These are phyloP conservation scores for Elsinoe arachidis DNA, from an alignment of 2,329 filamentous ascomycete genomes.

Conservation along the genomic window DNA sequence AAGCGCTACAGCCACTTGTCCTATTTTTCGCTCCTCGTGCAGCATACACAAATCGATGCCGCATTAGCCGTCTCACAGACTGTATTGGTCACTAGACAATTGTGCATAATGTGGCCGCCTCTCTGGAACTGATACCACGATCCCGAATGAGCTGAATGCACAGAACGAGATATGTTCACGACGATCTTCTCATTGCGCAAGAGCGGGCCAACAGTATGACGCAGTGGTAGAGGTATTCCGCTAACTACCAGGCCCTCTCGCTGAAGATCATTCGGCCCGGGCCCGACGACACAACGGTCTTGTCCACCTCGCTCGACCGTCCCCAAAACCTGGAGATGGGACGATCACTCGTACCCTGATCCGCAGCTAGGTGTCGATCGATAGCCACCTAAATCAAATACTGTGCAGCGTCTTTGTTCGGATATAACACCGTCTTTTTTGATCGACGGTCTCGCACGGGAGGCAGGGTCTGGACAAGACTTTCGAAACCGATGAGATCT, in stretches of 20 bases:
- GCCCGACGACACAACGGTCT: neutral
- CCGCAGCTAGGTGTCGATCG: neutral
- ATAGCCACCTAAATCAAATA: neutral
- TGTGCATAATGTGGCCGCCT: neutral
- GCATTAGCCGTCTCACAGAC: neutral
- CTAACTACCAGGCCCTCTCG: neutral
- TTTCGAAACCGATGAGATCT: neutral
- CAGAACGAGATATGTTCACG: neutral
- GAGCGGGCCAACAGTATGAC: neutral
- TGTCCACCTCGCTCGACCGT: neutral
- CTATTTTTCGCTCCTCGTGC: conserved; percentile 9
- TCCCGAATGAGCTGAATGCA: neutral
- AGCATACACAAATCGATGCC: neutral
- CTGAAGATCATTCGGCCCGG: neutral
- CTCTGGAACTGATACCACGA: too few relatives aligned
- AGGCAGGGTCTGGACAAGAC: neutral
- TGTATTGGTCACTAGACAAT: neutral
- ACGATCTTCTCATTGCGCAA: conserved; percentile 6
- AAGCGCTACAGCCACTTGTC: neutral
- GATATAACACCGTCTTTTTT: neutral
- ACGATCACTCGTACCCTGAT: conserved; percentile 3
- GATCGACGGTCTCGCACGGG: neutral
- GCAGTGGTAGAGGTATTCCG: neutral
- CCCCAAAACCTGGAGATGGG: conserved; percentile 4
- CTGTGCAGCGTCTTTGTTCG: neutral